Evolutionary conservation across 768 basidiomycete species (phyloP).

Genomic region (Pilatotrama ljubarskyi): DNA sequence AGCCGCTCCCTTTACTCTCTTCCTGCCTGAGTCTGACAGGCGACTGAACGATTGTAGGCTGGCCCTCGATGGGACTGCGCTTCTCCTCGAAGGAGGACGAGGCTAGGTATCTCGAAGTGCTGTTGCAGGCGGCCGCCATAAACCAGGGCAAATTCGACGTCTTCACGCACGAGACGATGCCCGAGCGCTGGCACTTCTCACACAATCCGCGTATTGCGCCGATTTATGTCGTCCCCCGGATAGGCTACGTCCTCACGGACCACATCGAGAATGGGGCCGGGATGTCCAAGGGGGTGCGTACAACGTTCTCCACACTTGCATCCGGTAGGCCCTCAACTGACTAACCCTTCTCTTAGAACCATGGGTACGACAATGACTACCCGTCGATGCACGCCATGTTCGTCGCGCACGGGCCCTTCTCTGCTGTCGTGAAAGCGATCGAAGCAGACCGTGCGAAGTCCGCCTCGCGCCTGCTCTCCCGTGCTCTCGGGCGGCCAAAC

Average conservation of each 20-base stretch:
- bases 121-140: conserved; percentile 51
- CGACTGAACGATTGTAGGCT: conserved; percentile 45
- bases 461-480: conserved; percentile 21
- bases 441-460: conserved; percentile 36
- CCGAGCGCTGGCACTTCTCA: conserved; percentile 74
- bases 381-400: conserved; percentile 86
- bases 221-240: conserved; percentile 78
- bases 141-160: conserved; percentile 74
- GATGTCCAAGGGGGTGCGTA: conserved; percentile 74
- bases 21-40: not conserved
- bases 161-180: conserved; percentile 81
- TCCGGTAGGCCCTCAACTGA: not conserved
- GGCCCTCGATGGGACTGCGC: conserved; percentile 87
- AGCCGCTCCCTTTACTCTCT: not conserved
- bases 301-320: not conserved
- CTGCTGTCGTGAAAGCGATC: conserved; percentile 60
- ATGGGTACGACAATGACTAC: conserved; percentile 86
- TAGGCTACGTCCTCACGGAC: conserved; percentile 79
- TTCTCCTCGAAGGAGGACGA: conserved; percentile 62
- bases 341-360: conserved; percentile 51
- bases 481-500: conserved; percentile 32
- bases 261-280: conserved; percentile 57
- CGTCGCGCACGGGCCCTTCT: conserved; percentile 90
- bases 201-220: conserved; percentile 80
- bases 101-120: conserved; percentile 51